These are phyloP conservation scores for Rhodotorula sp. DNA, from an alignment of 1,284 basidiomycete species.

Conservation along the genomic window DNA sequence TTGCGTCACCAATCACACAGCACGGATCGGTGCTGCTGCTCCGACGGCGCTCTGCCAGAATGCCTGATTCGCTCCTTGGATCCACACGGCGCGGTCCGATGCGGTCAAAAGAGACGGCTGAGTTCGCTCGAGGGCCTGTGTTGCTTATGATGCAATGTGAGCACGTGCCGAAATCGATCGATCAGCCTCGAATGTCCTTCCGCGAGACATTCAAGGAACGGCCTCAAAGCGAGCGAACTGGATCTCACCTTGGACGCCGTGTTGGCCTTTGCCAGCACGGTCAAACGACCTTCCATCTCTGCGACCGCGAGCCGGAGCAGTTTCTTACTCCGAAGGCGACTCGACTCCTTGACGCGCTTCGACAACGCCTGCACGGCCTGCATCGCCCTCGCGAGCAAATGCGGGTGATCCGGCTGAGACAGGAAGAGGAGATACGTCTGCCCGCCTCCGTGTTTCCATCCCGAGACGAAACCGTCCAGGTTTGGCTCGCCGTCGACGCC, in stretches of 20 bases:
- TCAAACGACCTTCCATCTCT: constrained; percentile 33
- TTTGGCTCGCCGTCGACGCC: constrained; percentile 10
- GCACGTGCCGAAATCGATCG: background rate
- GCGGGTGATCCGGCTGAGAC: background rate
- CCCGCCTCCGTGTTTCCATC: constrained; percentile 46
- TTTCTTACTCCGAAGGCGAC: background rate
- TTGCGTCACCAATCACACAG: too few relatives aligned
- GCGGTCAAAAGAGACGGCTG: constrained; percentile 30
- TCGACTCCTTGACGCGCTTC: background rate
- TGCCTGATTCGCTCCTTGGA: constrained; percentile 27
- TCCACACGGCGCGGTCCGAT: constrained; percentile 32
- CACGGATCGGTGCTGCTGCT: background rate
- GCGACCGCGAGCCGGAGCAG: constrained; percentile 22
- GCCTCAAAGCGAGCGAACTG: background rate
- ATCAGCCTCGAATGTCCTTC: background rate
- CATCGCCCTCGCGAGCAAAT: background rate
- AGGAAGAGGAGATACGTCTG: constrained; percentile 38
- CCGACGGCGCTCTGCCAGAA: constrained; percentile 18
- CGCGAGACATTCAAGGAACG: background rate
- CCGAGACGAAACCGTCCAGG: constrained; percentile 39
- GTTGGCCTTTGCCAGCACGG: constrained; percentile 18
- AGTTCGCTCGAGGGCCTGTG: constrained; percentile 20
- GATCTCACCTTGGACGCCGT: background rate
- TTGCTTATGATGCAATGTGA: background rate
- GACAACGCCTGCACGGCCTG: constrained; percentile 2